Base-by-base conservation (phyloP, 2,329 filamentous ascomycete genomes). In the Diaporthe sp. region DNA sequence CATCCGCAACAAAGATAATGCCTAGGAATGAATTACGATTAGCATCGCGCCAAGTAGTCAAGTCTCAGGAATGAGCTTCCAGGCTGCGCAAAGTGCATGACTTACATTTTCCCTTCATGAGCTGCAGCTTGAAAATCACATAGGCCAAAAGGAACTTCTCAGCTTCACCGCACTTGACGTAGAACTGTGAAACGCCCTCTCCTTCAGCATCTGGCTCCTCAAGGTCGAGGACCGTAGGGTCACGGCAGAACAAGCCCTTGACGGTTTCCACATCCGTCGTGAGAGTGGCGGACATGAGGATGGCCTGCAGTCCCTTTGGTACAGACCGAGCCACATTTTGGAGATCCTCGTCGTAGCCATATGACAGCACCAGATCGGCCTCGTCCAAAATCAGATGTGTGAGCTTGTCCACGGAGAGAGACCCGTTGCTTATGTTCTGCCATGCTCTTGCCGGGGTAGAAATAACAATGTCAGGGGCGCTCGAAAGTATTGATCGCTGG, bases 121-220 rank as follows among this genome's bases (percentile, higher is more conserved):
- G 87, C 83, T 97, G 94, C 17, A 98, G 90, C 86, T 98, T 98
- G 87, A 98, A 98, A 82, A 98, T 96, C 76, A 98, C 94, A 81
- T 98, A 98, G 25, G 94, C 92, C 58, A 99, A 86, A 51, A 99
- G 86, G 81, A 98, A 99, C 82, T 99, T 99, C 81, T 98, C 97
- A 79, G 98, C 96, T 85, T 99, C 97, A n/a, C 91, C 95, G 79
- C 95, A 98, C 89, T 93, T 95, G 78, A 98, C 94, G 42, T 96
- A 92, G 81, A 95, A 98, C 85, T 98, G 97, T 73, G 92, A 94
- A 39, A 98, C 90, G 6, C 92, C 93, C 77, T 93, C 91, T 28
- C 92, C 92, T 78, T 95, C 93, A 31, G 93, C 92, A 79, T 97
- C 94, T 70, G 93, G 90, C 78, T 98, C 95, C 78, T 97, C 94